Evolutionary conservation across 2,329 filamentous ascomycete genomes (phyloP), one percentile per base, ranked within the genome.

Genomic region (Fragosphaeria purpurea): DNA sequence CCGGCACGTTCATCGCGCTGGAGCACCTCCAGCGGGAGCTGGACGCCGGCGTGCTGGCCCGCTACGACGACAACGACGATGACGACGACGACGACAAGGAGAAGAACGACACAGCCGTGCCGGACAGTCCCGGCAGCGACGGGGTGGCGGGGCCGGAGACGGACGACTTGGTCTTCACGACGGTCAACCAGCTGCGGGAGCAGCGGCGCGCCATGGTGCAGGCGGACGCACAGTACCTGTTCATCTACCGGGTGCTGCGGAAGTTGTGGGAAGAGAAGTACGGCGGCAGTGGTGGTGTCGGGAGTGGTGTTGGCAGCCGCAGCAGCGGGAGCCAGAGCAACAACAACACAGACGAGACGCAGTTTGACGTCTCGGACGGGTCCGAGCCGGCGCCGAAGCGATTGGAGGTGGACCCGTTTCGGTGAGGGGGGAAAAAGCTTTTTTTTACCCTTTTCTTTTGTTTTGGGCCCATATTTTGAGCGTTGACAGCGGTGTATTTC

Each of bases 191-290:
- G 53, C 75, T 98, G 50, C 79, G 93, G 43, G 80, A 91, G 65
- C 93, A 98, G 71, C 79, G 93, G 13, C 86, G 88, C 71, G 87
- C 84, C 68, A 98, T 98, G 93, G 93, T 98, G 5, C 93, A 97
- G 68, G 84, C 86, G 44, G 86, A 91, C 59, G 65, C 76, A 45
- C 93, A 98, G 65, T 93, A 86, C 60, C 68, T 79, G 39, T 96
- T 97, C 64, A 79, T 98, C 51, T 97, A 98, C 68, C 82, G 89
- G 61, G 87, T 94, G 1, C 66, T 96, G 60, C 78, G 81, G 47
- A 85, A 88, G 63, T 71, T 81, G 49, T 90, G 86, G 82, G 69
- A 80, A 54, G 81, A 86, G 37, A 82, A 75, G 60, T 81, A 85
- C 60, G 35, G 35, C 35, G 35, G 35, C 35, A 37, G 35, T 11